Evolutionary conservation across 1,139 yeast species (phyloP), one percentile per base, ranked within the genome.

Genomic region (Trichomonascaceae sp.): DNA sequence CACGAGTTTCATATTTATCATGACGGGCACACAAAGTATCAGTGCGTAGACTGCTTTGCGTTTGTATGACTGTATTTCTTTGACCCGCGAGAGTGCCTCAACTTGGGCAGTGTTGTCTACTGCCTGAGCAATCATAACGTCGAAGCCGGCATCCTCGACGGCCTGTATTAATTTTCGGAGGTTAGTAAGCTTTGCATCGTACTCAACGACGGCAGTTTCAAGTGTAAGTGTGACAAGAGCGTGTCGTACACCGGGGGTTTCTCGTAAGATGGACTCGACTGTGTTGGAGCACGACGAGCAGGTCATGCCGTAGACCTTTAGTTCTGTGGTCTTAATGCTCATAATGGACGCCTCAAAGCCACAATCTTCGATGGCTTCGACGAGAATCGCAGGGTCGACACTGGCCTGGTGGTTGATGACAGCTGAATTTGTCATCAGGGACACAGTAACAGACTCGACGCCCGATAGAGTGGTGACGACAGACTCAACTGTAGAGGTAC

Each of bases 61-160:
- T 39, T 64, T 68, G 92, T 95, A 89, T 45, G 68, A 71, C 33
- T 63, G 59, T 28, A 82, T 76, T 43, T 87, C 96, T 45, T 75
- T 73, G 8, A 70, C 65, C 44, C 81, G 73, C 1, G 84, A 66
- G 26, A 89, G 62, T 3, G 80, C 56, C 30, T 71, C 73, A 27
- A 87, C 57, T 54, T 89, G 97, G 4, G 81, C 62, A 2, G 69
- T 56, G 33, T 71, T 51, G 52, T 65, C 67, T 44, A 76, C 47
- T 36, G 60, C 40, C 11, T 56, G 47, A 5, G 67, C 50, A 6
- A 65, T 49, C 3, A 64, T 37, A 0, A 71, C 73, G 33, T 69
- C 68, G 38, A 65, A 69, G 1, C 77, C 76, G 17, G 61, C 48
- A 29, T 56, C 63, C 39, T 65, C 65, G 20, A 74, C 54, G 4